phyloP scores from a whole-genome alignment of 176 grass and related monocot species.

The Rhynchospora tenuis region DNA sequence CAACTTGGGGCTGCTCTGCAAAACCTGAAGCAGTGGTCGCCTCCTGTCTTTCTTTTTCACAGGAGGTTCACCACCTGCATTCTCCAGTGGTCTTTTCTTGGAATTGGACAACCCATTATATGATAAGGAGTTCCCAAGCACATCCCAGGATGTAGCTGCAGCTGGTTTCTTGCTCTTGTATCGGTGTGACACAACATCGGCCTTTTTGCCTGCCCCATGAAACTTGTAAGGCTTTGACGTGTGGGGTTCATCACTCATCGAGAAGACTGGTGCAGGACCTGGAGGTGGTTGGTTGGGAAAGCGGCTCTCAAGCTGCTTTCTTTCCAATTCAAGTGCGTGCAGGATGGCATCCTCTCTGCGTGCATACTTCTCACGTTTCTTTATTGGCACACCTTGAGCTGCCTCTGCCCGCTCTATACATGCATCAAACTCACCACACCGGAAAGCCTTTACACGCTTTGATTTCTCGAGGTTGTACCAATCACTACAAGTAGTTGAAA shows the following conservation, averaged over 20 bases:
- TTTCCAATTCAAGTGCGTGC: conserved; percentile 93
- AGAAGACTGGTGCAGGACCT: conserved; percentile 35
- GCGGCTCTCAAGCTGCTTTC: conserved; percentile 58
- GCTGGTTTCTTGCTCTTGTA: conserved; percentile 74
- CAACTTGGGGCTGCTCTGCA: conserved; percentile 53
- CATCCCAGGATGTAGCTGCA: conserved; percentile 24
- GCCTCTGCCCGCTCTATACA: conserved; percentile 98
- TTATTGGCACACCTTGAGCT: conserved; percentile 76
- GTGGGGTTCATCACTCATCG: conserved; percentile 27
- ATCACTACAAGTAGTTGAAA: conserved; percentile 50
- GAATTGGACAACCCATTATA: conserved; percentile 37
- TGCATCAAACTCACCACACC: conserved; percentile 97
- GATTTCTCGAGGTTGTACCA: conserved; percentile 99
- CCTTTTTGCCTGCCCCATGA: conserved; percentile 23
- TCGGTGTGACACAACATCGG: conserved; percentile 61
- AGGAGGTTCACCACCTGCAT: conserved; percentile 49
- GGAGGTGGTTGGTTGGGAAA: conserved; percentile 34
- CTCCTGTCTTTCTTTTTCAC: conserved; percentile 63
- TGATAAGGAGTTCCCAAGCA: conserved; percentile 26
- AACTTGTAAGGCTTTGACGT: conserved; percentile 16
- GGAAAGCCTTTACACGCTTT: conserved; percentile 94
- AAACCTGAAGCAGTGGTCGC: conserved; percentile 43
- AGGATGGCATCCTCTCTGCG: conserved; percentile 96
- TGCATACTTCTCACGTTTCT: conserved; percentile 99
- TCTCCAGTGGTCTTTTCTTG: conserved; percentile 48